These are phyloP conservation scores for Stentor roeselii DNA, from an alignment of 73 alveolate species.

Conservation along the genomic window DNA sequence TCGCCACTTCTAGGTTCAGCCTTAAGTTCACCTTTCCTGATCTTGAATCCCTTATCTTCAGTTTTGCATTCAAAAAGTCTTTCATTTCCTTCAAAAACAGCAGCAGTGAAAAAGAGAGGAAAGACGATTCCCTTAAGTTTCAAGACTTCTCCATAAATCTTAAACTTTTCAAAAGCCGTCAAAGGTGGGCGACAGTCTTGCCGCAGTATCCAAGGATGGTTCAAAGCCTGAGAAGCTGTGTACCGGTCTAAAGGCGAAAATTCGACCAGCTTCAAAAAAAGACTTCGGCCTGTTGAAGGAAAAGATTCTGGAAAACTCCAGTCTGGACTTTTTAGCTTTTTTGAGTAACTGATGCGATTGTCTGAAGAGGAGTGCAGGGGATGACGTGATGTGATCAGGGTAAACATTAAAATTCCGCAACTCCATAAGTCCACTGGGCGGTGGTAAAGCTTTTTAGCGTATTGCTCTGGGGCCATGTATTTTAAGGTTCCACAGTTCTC, in stretches of 20 bases:
- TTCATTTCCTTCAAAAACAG: too few species aligned
- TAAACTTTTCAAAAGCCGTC: not conserved
- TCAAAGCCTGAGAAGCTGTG: not conserved
- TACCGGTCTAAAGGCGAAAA: not conserved
- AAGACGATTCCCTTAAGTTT: not conserved
- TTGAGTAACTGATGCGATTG: not conserved
- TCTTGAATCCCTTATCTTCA: too few species aligned
- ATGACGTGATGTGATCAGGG: conserved; percentile 25
- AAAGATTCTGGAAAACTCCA: conserved; percentile 26
- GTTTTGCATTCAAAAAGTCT: too few species aligned
- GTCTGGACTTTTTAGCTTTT: conserved; percentile 18
- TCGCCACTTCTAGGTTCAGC: too few species aligned
- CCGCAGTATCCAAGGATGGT: not conserved
- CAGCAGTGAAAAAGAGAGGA: too few species aligned
- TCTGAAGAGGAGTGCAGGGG: conserved; percentile 21
- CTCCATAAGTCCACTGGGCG: conserved; percentile 38
- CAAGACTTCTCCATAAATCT: not conserved
- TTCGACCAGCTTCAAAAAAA: not conserved
- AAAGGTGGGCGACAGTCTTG: not conserved
- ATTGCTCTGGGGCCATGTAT: conserved; percentile 40
- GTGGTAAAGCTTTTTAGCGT: not conserved
- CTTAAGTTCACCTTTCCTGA: too few species aligned
- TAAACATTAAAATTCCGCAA: conserved; percentile 30
- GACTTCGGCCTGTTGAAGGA: not conserved
- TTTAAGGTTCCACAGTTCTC: conserved; percentile 31